These are phyloP conservation scores for Starmerella kuoi DNA, from an alignment of 805 yeast genomes.

Conservation along the genomic window DNA sequence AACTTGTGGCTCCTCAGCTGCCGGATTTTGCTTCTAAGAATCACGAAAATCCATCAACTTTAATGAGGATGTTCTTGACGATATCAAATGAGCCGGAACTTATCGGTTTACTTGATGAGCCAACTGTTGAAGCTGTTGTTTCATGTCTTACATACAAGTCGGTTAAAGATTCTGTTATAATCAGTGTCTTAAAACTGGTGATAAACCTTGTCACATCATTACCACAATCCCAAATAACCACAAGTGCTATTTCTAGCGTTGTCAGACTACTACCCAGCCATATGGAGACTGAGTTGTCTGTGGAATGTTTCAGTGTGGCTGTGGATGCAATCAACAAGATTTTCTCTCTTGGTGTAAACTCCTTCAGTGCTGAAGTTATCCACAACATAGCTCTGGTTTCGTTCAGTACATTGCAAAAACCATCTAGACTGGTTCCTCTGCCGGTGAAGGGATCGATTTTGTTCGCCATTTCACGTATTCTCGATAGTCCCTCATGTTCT, in stretches of 20 bases:
- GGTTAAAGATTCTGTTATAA: slow-evolving; percentile 58
- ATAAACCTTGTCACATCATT: slow-evolving; percentile 15
- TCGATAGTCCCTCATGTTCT: slow-evolving; percentile 30
- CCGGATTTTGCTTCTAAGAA: slow-evolving; percentile 60
- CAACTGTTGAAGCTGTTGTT: slow-evolving; percentile 45
- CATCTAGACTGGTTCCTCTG: slow-evolving; percentile 39
- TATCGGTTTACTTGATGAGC: slow-evolving; percentile 43
- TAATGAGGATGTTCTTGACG: slow-evolving; percentile 50
- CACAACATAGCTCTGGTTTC: slow-evolving; percentile 44
- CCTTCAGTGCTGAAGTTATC: slow-evolving; percentile 44
- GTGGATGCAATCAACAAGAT: slow-evolving; percentile 25
- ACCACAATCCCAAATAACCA: not conserved
- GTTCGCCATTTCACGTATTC: slow-evolving; percentile 42
- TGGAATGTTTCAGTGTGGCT: slow-evolving; percentile 12
- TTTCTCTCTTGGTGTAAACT: slow-evolving; percentile 46
- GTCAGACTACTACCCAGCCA: slow-evolving; percentile 9
- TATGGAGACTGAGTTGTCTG: slow-evolving; percentile 13
- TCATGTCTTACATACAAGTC: slow-evolving; percentile 40
- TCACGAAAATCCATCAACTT: slow-evolving; percentile 68
- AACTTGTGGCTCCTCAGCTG: slow-evolving; percentile 54
- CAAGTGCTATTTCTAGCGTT: not conserved
- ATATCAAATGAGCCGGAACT: slow-evolving; percentile 43
- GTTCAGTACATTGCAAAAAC: slow-evolving; percentile 48
- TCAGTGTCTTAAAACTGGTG: slow-evolving; percentile 42
- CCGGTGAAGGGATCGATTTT: slow-evolving; percentile 46